Evolutionary conservation across 2,329 filamentous ascomycete genomes (phyloP), one percentile per base, ranked within the genome.

Genomic region (Emmonsia crescens): DNA sequence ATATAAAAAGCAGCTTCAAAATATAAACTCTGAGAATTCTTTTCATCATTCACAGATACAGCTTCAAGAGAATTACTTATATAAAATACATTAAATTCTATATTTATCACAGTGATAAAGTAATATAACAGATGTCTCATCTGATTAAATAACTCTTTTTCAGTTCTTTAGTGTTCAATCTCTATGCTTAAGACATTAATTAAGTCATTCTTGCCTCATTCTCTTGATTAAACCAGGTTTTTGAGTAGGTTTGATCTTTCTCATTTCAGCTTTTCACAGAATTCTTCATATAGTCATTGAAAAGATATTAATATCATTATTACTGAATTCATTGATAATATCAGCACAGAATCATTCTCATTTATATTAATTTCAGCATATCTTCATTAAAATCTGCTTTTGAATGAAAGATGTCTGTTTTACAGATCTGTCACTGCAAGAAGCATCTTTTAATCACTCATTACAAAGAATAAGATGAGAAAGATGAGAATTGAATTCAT

Each of bases 1-100:
- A 62, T 72, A 72, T n/a, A 57, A 68, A 62, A 71, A 71, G 60
- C 49, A 66, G 0, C 64, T 64, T 62, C 61, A 72, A 64, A 71
- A 72, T 56, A 72, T 72, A 44, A 70, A 71, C 59, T 71, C 65
- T 12, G 61, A 64, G 38, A 42, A 38, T 8, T 61, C 61, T 58
- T 65, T 66, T 60, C 56, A 71, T 42, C 62, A 56, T 24, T 57
- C 38, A 6, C 57, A 19, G 27, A 68, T 64, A 61, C 21, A 57
- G 24, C 54, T 66, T 38, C 62, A 48, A 54, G 60, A 12, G 59
- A 60, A 67, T 14, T 46, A n/a, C 44, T 54, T 69, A 51, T 31
- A 61, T n/a, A 2, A 2, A 19, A 14, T 59, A n/a, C 60, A 44
- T 59, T 24, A 69, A n/a, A 66, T 40, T 31, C 61, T 27, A 38